Base-by-base conservation (phyloP, 257 asterid species). In the Ajuga chamaepitys region DNA sequence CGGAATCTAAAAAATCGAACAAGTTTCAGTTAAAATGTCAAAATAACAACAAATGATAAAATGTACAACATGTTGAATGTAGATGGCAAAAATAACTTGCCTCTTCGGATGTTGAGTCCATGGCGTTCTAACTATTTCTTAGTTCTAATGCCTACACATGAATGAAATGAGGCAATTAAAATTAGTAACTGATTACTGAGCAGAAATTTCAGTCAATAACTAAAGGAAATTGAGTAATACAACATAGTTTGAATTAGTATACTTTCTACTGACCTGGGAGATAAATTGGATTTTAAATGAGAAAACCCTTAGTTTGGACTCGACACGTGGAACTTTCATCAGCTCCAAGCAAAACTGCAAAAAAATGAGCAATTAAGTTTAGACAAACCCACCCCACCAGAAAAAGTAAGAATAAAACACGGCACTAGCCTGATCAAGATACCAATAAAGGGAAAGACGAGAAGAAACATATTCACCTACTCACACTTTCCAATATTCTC, bases 261-360 rank as follows among this genome's bases (percentile, higher is more conserved):
- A n/a, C n/a, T n/a, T n/a, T n/a, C n/a, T n/a, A n/a, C n/a, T n/a
- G n/a, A n/a, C n/a, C n/a, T n/a, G n/a, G n/a, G n/a, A n/a, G n/a
- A n/a, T n/a, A n/a, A n/a, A n/a, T n/a, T n/a, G n/a, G n/a, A n/a
- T n/a, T n/a, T n/a, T n/a, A n/a, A n/a, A n/a, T n/a, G n/a, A n/a
- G n/a, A n/a, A n/a, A n/a, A n/a, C 90, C 71, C 90, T 75, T 70
- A 90, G 83, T 82, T 87, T 90, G n/a, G 87, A 72, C 75, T 85
- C 92, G 28, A 83, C 91, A 17, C 95, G 86, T 68, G 95, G 95
- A 56, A 90, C 92, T 71, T 85, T 86, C 80, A 83, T 83, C 80
- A 90, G 56, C 89, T 87, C 95, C 85, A 84, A 32, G 82, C 87
- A 86, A 76, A 87, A 90, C 95, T 90, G 94, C 70, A n/a, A 69